phyloP scores from a whole-genome alignment of 2,329 filamentous ascomycete species.

The Ceratocystis huliohia region DNA sequence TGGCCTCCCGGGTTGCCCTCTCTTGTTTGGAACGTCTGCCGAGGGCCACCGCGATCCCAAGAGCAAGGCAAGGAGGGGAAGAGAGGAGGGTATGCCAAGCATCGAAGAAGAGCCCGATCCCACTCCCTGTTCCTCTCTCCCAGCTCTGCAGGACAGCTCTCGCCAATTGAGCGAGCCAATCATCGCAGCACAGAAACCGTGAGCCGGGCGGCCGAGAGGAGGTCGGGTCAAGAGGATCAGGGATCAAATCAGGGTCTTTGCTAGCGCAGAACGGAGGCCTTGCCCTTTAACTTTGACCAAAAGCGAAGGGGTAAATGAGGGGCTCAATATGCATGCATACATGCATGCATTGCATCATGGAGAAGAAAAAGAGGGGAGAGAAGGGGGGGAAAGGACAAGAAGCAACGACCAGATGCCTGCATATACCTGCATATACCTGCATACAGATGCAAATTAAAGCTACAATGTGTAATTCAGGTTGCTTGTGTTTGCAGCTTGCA shows the following conservation, averaged over 20 bases:
- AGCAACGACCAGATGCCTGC: background rate
- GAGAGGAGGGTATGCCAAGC: background rate
- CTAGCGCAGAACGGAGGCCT: background rate
- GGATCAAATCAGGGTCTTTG: background rate
- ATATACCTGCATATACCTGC: background rate
- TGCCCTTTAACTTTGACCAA: background rate
- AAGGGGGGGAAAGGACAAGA: background rate
- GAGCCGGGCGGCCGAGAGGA: background rate
- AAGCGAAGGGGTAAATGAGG: background rate
- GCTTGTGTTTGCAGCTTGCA: background rate
- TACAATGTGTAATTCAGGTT: constrained; percentile 3
- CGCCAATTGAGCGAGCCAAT: background rate
- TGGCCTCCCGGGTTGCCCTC: background rate
- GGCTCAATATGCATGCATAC: background rate
- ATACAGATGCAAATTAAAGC: constrained; percentile 5
- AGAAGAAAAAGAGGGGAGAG: background rate
- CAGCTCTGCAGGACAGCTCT: background rate
- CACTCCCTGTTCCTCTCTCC: background rate
- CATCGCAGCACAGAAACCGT: background rate
- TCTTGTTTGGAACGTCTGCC: background rate
- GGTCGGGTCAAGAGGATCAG: background rate
- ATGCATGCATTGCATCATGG: constrained; percentile 5
- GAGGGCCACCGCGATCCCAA: background rate
- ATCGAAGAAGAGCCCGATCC: background rate
- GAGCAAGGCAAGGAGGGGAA: background rate